Evolutionary conservation across 2,329 filamentous ascomycete genomes (phyloP).

Genomic region (Microdochium nivale): DNA sequence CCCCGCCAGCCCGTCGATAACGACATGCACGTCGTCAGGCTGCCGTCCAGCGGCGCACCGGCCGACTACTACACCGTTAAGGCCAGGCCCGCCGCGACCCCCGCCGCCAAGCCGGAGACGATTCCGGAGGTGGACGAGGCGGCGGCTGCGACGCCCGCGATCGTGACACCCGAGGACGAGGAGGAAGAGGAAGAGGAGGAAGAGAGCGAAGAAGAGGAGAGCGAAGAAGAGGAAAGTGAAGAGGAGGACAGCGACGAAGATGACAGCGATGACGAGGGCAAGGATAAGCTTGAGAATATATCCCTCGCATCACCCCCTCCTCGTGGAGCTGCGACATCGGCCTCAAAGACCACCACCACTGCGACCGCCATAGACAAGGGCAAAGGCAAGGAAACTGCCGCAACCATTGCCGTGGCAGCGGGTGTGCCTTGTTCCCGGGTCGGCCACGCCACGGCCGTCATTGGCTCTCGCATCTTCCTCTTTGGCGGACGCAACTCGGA

Average conservation of each 20-base stretch:
- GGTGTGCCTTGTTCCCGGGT: conserved; percentile 59
- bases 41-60: conserved; percentile 48
- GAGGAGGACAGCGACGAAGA: background rate
- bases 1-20: conserved; percentile 64
- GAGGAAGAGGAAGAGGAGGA: conserved; percentile 8
- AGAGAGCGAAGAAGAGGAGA: conserved; percentile 6
- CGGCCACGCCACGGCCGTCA: conserved; percentile 61
- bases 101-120: background rate
- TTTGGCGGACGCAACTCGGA: conserved; percentile 66
- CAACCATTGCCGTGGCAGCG: conserved; percentile 3
- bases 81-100: conserved; percentile 29
- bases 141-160: background rate
- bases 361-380: conserved; percentile 12
- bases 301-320: conserved; percentile 25
- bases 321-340: conserved; percentile 6
- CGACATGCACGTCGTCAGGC: conserved; percentile 56
- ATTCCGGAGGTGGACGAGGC: conserved; percentile 7
- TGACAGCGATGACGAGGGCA: conserved; percentile 9
- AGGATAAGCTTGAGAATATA: conserved; percentile 25
- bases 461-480: conserved; percentile 65
- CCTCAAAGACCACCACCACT: conserved; percentile 2
- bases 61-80: conserved; percentile 53
- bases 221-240: conserved; percentile 3
- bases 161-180: conserved; percentile 4
- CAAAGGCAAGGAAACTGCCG: conserved; percentile 31